Percentiles rank a stretch among this genome's conserved stretches.
phyloP scores from a whole-genome alignment of 2,329 filamentous ascomycete genomes.

The Akanthomyces muscarius region DNA sequence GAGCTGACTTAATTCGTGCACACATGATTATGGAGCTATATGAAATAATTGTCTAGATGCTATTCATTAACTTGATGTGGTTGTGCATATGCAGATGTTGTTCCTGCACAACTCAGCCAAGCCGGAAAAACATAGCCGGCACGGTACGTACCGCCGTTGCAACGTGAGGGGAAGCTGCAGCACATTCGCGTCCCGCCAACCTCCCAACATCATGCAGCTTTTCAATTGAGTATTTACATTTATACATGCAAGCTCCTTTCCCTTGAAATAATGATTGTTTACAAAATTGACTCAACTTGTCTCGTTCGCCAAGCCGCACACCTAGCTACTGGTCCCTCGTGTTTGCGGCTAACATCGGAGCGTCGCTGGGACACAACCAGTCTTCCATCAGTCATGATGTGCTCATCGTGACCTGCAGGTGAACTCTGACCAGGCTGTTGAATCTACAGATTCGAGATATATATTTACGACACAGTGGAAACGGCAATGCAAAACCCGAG shows the following conservation, averaged over 20 bases:
- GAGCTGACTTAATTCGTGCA: neutral
- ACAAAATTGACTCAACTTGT: neutral
- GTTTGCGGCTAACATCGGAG: neutral
- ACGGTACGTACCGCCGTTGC: neutral
- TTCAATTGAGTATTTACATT: neutral
- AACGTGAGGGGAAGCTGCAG: constrained; percentile 9
- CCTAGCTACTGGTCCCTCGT: neutral
- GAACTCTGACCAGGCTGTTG: neutral
- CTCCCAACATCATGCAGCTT: neutral
- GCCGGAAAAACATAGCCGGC: constrained; percentile 17
- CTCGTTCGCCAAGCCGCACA: neutral
- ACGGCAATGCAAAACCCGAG: neutral
- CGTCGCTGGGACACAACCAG: neutral
- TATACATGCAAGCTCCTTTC: neutral
- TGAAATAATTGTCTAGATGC: neutral
- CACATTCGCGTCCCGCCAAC: neutral
- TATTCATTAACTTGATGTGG: neutral
- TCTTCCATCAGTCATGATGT: neutral
- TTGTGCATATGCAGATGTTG: constrained; percentile 1
- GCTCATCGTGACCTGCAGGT: neutral
- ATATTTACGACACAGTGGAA: neutral
- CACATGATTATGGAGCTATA: neutral
- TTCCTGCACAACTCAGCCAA: neutral
- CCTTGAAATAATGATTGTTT: neutral
- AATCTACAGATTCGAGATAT: neutral